Base-by-base conservation (phyloP, 176 grass and related monocot genomes). In the Thinopyrum elongatum region DNA sequence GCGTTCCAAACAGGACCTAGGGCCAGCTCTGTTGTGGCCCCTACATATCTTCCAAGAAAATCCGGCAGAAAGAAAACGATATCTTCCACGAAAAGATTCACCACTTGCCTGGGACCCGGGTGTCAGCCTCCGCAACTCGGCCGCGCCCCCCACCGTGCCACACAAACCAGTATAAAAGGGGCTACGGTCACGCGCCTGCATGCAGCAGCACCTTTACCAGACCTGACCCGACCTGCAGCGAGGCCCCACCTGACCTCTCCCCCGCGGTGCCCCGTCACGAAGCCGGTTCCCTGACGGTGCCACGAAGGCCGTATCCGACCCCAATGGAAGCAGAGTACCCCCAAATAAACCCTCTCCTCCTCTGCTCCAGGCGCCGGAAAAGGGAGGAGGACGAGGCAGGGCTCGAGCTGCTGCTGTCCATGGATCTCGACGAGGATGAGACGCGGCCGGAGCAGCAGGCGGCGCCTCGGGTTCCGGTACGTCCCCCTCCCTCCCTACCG, bases 331-430 rank as follows among this genome's bases (percentile, higher is more conserved):
- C 70, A 64, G 70, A 34, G 70, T 33, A 31, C 55, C 58, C 69
- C 17, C 71, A 51, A 47, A 16, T n/a, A 65, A 64, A 35, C 55
- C 53, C 36, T 17, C 34, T 1, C 23, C 25, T 4, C 21, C 36
- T 75, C 72, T 77, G 41, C 71, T 30, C 72, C 60, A 65, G 72
- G 22, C 82, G 83, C 83, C 46, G 73, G 60, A 85, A 66, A 35
- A 65, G 73, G 21, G 41, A 7, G 5, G 38, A 51, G 3, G 60
- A 78, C 3, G 70, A 77, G 10, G 55, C 49, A 53, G 29, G 28
- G 6, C 57, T 61, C 77, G 58, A 12, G 66, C 53, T 22, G 25
- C 47, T 84, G 21, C n/a, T 41, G 10, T 30, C 82, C 63, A 79
- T 86, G 84, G 84, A 86, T 79, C 74, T 78, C 15, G 74, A 79